Evolutionary conservation across 2,329 filamentous ascomycete genomes (phyloP), one percentile per base, ranked within the genome.

Genomic region (Diaporthe sp.): DNA sequence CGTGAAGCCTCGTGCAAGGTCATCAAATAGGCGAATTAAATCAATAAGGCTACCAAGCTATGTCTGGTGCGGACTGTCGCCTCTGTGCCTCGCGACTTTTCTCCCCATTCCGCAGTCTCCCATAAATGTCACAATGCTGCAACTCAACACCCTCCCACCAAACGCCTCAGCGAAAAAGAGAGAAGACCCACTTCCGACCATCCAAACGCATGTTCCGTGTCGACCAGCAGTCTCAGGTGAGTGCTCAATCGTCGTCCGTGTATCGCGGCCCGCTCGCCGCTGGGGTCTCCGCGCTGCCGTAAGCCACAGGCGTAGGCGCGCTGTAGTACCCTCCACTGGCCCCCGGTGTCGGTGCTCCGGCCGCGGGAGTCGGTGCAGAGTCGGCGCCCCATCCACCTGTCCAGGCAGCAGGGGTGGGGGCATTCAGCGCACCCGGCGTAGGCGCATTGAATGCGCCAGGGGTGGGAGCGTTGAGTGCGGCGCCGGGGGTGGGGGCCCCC

Each of bases 371-470:
- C 1, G 92, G 92, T 2, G 92, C 93, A 9, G 90, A 89, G 74
- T 94, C 93, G 0, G 86, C 86, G 51, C 88, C 89, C 89, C 90
- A 91, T 34, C 89, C 88, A 34, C 88, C 86, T 77, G 90, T 87
- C 89, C 91, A 91, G 7, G 88, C 91, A 9, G 92, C 93, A 2
- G 93, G 94, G 0, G 94, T 95, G 0, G 94, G 93, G 1, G 93
- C 93, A 78, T 88, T 90, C 77, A 88, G 80, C 15, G 88, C 89
- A 22, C 88, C 90, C 0, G 92, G 91, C 0, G 91, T 93, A 2
- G 92, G 91, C 4, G 92, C 91, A n/a, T 90, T 88, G 80, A 90
- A 91, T 9, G 90, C 92, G 3, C 92, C 93, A 0, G 93, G 94
- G 0, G 94, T 95, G 0, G 94, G 94, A 4, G 94, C 94, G 79